Evolutionary conservation across 2,329 filamentous ascomycete species (phyloP).

Genomic region (Trichoderma harzianum): DNA sequence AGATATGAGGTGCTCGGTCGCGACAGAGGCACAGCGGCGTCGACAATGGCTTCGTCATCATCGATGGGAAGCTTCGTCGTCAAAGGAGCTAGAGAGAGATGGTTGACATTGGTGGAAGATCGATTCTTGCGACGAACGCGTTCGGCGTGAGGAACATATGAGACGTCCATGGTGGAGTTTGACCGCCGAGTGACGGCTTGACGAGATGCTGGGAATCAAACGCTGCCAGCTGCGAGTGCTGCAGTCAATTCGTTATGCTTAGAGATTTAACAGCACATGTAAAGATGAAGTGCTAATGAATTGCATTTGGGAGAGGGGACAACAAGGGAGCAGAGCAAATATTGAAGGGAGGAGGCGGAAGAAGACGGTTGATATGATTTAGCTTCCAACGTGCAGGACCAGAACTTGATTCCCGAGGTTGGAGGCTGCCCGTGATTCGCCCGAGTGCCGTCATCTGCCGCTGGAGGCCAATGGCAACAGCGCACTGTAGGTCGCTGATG

Average conservation of each 20-base stretch:
- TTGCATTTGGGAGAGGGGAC: background rate
- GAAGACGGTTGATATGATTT: background rate
- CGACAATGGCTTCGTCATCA: conserved; percentile 48
- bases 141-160: conserved; percentile 58
- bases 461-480: background rate
- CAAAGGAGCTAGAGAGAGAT: conserved; percentile 61
- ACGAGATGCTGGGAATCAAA: background rate
- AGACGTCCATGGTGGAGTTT: conserved; percentile 47
- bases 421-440: conserved; percentile 13
- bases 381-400: background rate
- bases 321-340: background rate
- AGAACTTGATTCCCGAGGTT: conserved; percentile 16
- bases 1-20: conserved; percentile 49
- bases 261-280: background rate
- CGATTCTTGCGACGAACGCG: conserved; percentile 56
- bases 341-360: background rate
- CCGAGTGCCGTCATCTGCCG: conserved; percentile 7
- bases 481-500: conserved; percentile 10
- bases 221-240: background rate
- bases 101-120: conserved; percentile 57
- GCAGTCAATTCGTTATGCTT: background rate
- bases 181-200: background rate
- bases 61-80: conserved; percentile 58
- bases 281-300: background rate
- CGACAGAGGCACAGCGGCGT: conserved; percentile 33